phyloP scores from a whole-genome alignment of 345 rosid species.

The Eucalyptus albens region DNA sequence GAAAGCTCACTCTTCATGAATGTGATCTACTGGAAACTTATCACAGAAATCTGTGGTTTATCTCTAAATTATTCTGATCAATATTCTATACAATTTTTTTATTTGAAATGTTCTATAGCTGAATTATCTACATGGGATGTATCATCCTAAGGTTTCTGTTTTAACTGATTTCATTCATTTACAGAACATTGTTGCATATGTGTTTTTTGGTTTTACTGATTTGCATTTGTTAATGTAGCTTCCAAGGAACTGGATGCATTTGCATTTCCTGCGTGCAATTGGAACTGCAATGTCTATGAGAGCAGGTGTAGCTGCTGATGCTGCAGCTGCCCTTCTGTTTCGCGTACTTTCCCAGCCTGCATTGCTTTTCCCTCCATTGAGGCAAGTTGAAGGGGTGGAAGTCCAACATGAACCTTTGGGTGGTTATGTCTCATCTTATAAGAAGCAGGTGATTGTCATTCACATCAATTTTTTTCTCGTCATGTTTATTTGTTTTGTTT shows the following conservation, averaged over 20 bases:
- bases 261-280: constrained; percentile 97
- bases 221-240: constrained; percentile 42
- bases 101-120: neutral
- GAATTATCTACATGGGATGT: neutral
- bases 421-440: constrained; percentile 67
- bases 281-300: constrained; percentile 99
- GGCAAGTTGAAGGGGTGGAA: constrained; percentile 87
- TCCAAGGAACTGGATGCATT: constrained; percentile 98
- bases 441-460: constrained; percentile 54
- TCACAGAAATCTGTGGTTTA: neutral
- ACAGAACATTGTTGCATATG: neutral
- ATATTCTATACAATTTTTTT: neutral
- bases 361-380: constrained; percentile 85
- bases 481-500: neutral
- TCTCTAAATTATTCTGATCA: neutral
- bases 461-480: neutral
- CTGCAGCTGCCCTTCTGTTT: constrained; percentile 95
- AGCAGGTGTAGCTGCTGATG: constrained; percentile 96
- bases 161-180: neutral
- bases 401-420: constrained; percentile 61
- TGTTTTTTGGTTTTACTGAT: neutral
- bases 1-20: neutral
- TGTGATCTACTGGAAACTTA: neutral
- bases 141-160: neutral
- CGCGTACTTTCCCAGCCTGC: constrained; percentile 94